Conservation (phyloP, 1,139 yeast species). For the Spencermartinsiella ligniputridi region DNA sequence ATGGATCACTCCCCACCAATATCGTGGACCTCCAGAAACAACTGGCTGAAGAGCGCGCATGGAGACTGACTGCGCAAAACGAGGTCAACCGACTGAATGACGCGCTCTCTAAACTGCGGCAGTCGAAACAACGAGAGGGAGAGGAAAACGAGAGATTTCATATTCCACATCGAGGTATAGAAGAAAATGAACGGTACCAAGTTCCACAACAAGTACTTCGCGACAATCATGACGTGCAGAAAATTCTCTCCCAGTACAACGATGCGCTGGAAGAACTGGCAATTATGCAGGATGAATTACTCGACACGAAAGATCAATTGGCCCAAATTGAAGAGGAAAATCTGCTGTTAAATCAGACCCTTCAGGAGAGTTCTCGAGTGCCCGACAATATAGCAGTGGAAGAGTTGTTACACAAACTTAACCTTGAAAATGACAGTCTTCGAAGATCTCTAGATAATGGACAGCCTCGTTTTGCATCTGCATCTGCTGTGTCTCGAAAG, state of each 20-base stretch:
- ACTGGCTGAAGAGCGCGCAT: background rate
- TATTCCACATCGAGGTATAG: background rate
- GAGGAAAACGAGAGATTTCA: background rate
- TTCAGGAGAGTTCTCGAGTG: background rate
- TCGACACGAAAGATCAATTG: background rate
- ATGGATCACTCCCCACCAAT: background rate
- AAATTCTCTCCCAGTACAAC: background rate
- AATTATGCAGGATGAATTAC: background rate
- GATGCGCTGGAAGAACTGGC: background rate
- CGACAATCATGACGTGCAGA: no score
- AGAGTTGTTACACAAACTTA: background rate
- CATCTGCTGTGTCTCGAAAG: background rate
- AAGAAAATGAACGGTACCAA: no score
- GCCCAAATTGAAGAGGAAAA: background rate
- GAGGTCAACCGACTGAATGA: background rate
- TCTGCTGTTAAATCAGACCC: background rate
- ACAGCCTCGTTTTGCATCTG: background rate
- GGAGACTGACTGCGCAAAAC: background rate
- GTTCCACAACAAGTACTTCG: no score
- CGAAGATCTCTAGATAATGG: background rate
- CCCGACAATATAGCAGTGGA: background rate
- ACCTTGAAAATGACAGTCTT: slow-evolving; percentile 1
- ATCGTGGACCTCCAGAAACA: background rate
- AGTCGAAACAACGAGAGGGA: background rate
- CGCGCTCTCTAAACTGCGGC: background rate